Base-by-base conservation (phyloP, 2,329 filamentous ascomycete species). In the Aspergillus sp. region DNA sequence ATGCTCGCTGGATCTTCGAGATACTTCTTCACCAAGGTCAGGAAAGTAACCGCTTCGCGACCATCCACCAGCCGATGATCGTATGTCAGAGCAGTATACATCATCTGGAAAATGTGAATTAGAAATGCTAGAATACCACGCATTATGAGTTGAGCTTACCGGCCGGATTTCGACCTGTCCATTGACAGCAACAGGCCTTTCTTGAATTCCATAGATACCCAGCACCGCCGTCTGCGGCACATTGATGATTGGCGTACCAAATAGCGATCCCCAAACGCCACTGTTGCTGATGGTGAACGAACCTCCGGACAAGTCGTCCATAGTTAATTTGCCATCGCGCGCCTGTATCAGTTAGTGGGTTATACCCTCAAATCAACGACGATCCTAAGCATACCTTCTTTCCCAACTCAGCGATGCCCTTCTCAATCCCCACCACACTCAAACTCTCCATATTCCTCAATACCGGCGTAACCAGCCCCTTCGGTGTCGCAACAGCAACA, bases 221-320 rank as follows among this genome's bases (percentile, higher is more conserved):
- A 97, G 85, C 7, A 97, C 93, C 59, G 92, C 85, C 61, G 91
- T 94, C 76, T 98, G 94, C 12, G 94, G 94, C 50, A 97, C 84
- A 80, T 99, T 99, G 83, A 99, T 98, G 76, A 99, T 98, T 10
- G 95, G 95, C 0, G 95, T 99, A 54, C 95, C 95, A 90, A 97
- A 96, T 60, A 98, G 84, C 10, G 94, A 97, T 60, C 95, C 95
- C 72, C 99, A 99, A 55, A 99, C 93, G 69, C 95, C 95, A 60
- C 95, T 87, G 76, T 97, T 98, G 84, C 91, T 95, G 82, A 97
- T 97, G 62, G 95, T 98, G 79, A 97, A 99, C 32, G 94, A 97
- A 65, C 95, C 95, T 62, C 95, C 95, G 62, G 95, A 94, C 92
- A 99, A 97, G 76, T 99, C 95, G 81, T 98, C 95, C 70, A 99